Evolutionary conservation across 345 rosid genomes (phyloP), one percentile per base, ranked within the genome.

Genomic region (Eucalyptus microcorys): DNA sequence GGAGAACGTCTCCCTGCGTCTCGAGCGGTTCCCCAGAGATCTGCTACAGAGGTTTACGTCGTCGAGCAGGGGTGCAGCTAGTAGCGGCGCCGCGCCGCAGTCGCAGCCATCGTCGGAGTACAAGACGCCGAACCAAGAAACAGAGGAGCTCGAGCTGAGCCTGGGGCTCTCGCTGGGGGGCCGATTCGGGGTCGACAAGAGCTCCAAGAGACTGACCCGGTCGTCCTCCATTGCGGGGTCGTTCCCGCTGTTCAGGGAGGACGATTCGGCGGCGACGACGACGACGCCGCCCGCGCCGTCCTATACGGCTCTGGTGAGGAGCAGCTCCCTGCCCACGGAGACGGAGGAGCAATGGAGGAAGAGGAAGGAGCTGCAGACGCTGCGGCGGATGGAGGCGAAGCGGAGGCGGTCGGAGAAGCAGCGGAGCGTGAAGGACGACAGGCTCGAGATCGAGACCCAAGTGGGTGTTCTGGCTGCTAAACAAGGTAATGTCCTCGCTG

Each of bases 281-380:
- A 86, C 64, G 87, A 24, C 87, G 17, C 87, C 92, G 32, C 91
- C 90, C 24, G 89, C 93, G 61, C 94, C 86, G 52, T 91, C 92
- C 52, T 90, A 92, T 89, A 90, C 95, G 40, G 42, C 91, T 34
- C 96, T 98, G 57, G 92, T 88, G 83, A 95, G 99, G 94, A 90
- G 98, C 55, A 93, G 98, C 87, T 97, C 99, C 87, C 92, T 97
- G 87, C 99, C 99, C 2, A 89, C 97, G 6, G 99, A 94, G 96
- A 94, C 96, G 34, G 99, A 96, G 87, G 99, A 96, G 87, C 99
- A 95, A 87, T 96, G 99, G 99, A 94, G 95, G 95, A 97, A 96
- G 93, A 94, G 99, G 87, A 96, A 95, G 93, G 97, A 95, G 91
- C 88, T 96, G 94, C 99, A 96, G 94, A 94, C 93, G n/a, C 83